Evolutionary conservation across 2,329 filamentous ascomycete genomes (phyloP), one percentile per base, ranked within the genome.

Genomic region (Exophiala lecanii-corni): DNA sequence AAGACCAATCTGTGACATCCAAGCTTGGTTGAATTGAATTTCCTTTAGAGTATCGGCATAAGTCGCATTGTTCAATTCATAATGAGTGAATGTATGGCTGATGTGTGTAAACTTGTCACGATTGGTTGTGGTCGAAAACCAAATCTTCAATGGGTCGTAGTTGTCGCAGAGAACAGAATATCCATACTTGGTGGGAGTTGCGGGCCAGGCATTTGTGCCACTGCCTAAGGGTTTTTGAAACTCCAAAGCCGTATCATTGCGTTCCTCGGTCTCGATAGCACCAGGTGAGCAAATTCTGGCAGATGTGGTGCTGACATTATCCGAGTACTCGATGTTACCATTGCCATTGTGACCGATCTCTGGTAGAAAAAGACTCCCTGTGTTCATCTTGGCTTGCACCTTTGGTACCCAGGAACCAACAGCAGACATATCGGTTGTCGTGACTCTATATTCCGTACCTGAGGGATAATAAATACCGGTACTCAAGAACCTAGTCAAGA

Each of bases 51-150:
- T 66, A 53, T 82, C 78, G 2, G 64, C 56, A 60, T 77, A 81
- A 1, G 78, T 81, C 5, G 76, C 74, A 49, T 81, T 80, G 54
- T 80, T 73, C 45, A 79, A 62, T 49, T 74, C 72, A 51, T 73
- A 64, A 50, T 81, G 78, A 2, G 75, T 76, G 58, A 81, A 81
- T 1, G 78, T 81, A 59, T 82, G 78, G 1, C 76, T 79, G n/a
- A 82, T 63, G 39, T 78, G 72, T 5, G 70, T 73, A 57, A 78
- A 81, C 9, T 64, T 62, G 57, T 80, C 69, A 16, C 68, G 65
- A 56, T 80, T 78, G 2, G 49, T 49, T 6, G 64, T 40, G n/a
- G 57, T 71, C 18, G 66, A 60, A 61, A 77, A 79, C 76, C 76
- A 82, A n/a, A 62, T 55, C 32, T 73, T 62, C 7, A 81, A 63